These are phyloP conservation scores for Emericellopsis cladophorae DNA, from an alignment of 2,329 filamentous ascomycete species.

Conservation along the genomic window DNA sequence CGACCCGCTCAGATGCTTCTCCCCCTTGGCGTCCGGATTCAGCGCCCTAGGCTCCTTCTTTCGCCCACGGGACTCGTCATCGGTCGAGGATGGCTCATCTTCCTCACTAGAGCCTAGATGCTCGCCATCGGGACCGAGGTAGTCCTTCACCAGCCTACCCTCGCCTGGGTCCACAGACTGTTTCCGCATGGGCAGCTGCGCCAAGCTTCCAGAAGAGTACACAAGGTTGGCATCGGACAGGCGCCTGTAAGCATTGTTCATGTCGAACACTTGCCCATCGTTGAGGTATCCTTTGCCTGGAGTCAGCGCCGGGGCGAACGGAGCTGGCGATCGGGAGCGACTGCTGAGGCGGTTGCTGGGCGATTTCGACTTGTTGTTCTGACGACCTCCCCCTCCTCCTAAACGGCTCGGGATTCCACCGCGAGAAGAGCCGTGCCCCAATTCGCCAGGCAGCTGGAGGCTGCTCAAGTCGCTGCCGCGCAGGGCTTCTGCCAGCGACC, in stretches of 20 bases:
- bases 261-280: constrained; percentile 50
- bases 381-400: constrained; percentile 6
- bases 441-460: constrained; percentile 34
- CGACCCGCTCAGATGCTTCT: constrained; percentile 19
- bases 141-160: constrained; percentile 56
- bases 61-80: constrained; percentile 55
- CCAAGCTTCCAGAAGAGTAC: constrained; percentile 49
- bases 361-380: constrained; percentile 35
- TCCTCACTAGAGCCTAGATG: constrained; percentile 60
- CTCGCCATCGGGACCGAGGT: constrained; percentile 52
- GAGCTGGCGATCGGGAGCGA: constrained; percentile 23
- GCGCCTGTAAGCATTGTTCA: constrained; percentile 56
- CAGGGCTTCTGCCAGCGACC: constrained; percentile 38
- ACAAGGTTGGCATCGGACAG: constrained; percentile 61
- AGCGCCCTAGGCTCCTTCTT: constrained; percentile 37
- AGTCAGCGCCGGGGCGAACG: constrained; percentile 13
- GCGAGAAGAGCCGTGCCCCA: constrained; percentile 26
- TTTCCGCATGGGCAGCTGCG: constrained; percentile 47
- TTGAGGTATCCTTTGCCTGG: constrained; percentile 36
- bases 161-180: constrained; percentile 24
- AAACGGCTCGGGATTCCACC: constrained; percentile 13
- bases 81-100: constrained; percentile 49
- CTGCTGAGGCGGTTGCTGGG: constrained; percentile 32
- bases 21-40: constrained; percentile 25
- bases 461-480: constrained; percentile 35